Evolutionary conservation across 1,284 basidiomycete species (phyloP), one percentile per base, ranked within the genome.

Genomic region (Neolentinus lepideus): DNA sequence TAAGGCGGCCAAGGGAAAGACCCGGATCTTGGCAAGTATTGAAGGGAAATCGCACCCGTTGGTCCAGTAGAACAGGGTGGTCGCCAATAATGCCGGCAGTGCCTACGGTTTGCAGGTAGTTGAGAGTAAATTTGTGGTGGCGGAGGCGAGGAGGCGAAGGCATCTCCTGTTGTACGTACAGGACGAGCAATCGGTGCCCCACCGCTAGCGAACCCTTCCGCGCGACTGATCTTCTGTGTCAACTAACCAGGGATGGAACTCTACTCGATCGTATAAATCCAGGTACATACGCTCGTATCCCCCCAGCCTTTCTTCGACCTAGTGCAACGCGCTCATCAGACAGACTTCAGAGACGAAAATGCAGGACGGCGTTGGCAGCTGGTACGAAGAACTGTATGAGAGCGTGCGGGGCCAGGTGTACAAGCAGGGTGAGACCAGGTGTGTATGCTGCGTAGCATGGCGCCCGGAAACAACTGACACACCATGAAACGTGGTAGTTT

Each of bases 331-430:
- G 33, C 33, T 16, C 33, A 9, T 35, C 33, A 35, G 33, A 35
- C 9, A 16, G 9, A 16, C 33, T 16, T 16, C 9, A 9, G 33
- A 35, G 16, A 35, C 9, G 33, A 16, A 35, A 9, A 43, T 43
- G 38, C 38, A 43, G 47, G 10, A 50, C 51, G 19, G 9, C 29
- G 48, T 25, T 25, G 51, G 33, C n/a, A 12, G 27, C 16, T 58
- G 68, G 22, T 47, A 59, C 54, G 27, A 73, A 48, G 75, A 81
- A 60, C 70, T 81, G 31, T 67, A 67, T n/a, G 64, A 71, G 19
- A 60, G 70, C 12, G 73, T 81, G 57, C 69, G 76, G 54, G 81
- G 81, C 9, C 66, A 73, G 19, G 68, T 83, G n/a, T 74, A 76
- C 61, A 66, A 70, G 56, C 70, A 72, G 29, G 66, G 66, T 31